Conservation (phyloP, 345 rosid species). For the Adansonia digitata region DNA sequence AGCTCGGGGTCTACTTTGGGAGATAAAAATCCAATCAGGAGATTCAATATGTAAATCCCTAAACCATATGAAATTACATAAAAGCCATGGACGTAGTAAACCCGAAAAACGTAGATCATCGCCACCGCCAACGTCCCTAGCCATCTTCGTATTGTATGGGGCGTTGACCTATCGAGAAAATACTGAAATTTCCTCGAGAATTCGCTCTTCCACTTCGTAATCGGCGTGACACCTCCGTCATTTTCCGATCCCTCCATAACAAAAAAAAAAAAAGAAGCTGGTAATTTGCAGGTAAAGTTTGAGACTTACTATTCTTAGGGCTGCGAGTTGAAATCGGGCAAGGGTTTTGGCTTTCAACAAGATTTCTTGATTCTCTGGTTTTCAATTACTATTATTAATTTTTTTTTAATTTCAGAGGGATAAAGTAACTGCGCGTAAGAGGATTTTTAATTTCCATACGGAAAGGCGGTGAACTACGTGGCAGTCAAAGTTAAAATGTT, state of each 20-base stretch:
- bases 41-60: constrained; percentile 72
- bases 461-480: neutral
- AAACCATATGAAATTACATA: constrained; percentile 59
- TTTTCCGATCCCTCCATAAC: constrained; percentile 38
- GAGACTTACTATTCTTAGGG: neutral
- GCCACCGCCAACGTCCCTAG: constrained; percentile 51
- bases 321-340: neutral
- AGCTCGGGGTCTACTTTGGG: constrained; percentile 78
- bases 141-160: constrained; percentile 46
- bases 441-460: neutral
- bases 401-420: neutral
- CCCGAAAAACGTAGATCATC: constrained; percentile 47
- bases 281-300: neutral
- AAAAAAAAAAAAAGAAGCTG: neutral
- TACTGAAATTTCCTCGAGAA: constrained; percentile 45
- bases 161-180: constrained; percentile 43
- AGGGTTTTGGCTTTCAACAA: neutral
- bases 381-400: neutral
- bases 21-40: constrained; percentile 71
- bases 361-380: neutral
- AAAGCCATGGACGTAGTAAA: constrained; percentile 57
- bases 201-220: constrained; percentile 40
- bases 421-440: neutral
- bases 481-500: neutral
- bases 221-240: constrained; percentile 23